phyloP scores from a whole-genome alignment of 306 rosid species.

The Mimosa bimucronata region DNA sequence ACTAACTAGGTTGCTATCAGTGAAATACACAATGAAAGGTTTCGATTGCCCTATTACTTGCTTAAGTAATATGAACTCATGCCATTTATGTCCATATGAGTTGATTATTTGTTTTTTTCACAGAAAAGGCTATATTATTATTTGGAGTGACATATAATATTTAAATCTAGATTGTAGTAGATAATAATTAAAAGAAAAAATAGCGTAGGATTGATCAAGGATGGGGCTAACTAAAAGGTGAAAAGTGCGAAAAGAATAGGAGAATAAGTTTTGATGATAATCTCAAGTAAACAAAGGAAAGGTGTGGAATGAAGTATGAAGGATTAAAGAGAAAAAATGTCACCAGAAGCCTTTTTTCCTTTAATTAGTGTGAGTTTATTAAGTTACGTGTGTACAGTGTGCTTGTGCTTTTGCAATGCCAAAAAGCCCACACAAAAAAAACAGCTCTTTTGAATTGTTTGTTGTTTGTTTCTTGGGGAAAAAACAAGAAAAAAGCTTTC shows the following conservation, averaged over 20 bases:
- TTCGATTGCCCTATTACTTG: too few relatives aligned
- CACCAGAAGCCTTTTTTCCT: neutral
- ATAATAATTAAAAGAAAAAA: neutral
- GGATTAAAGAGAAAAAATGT: conserved; percentile 3
- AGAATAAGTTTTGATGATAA: conserved; percentile 2
- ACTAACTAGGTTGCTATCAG: too few relatives aligned
- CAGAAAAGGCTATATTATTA: too few relatives aligned
- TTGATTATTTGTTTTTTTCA: too few relatives aligned
- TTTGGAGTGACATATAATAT: too few relatives aligned
- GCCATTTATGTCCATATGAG: too few relatives aligned
- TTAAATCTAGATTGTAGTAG: too few relatives aligned
- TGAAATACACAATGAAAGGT: too few relatives aligned
- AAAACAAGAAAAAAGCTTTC: neutral
- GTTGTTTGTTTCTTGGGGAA: neutral
- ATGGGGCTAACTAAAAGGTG: neutral
- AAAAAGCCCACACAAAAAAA: conserved; percentile 2
- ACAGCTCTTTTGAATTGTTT: conserved; percentile 3
- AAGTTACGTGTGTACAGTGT: neutral
- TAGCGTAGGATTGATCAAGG: neutral
- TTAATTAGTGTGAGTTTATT: neutral
- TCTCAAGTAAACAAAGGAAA: conserved; percentile 1
- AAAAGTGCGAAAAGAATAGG: neutral
- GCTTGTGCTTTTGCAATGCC: conserved; percentile 9
- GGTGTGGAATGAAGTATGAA: neutral
- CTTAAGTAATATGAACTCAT: too few relatives aligned